Evolutionary conservation across 306 rosid genomes (phyloP).

Genomic region (Trifolium dubium): DNA sequence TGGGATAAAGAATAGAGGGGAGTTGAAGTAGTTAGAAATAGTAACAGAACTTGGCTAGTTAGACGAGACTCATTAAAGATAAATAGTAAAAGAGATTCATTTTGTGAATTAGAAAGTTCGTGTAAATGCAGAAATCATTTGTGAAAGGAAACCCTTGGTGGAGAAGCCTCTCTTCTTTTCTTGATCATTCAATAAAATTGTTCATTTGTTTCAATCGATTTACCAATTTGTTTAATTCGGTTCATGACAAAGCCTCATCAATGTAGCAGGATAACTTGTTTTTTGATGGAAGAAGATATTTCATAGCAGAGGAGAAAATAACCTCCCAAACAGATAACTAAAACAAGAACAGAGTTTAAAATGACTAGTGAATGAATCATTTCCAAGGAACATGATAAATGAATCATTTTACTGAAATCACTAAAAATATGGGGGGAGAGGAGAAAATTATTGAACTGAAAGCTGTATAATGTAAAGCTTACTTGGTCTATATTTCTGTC

Average conservation of each 20-base stretch:
- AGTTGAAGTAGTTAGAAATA: slow-evolving; percentile 1
- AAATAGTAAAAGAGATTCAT: slow-evolving; percentile 10
- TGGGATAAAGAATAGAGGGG: slow-evolving; percentile 12
- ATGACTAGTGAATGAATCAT: background rate
- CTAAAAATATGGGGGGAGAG: background rate
- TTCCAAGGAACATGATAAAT: slow-evolving; percentile 24
- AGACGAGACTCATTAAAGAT: background rate
- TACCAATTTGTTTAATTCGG: background rate
- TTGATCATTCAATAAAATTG: slow-evolving; percentile 6
- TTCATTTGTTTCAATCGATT: background rate
- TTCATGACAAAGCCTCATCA: slow-evolving; percentile 6
- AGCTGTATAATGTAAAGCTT: slow-evolving; percentile 29
- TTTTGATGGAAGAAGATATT: slow-evolving; percentile 4
- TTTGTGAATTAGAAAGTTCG: slow-evolving; percentile 15
- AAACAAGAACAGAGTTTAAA: background rate
- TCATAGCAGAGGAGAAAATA: slow-evolving; percentile 5
- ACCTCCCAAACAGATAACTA: slow-evolving; percentile 12
- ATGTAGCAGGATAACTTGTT: slow-evolving; percentile 22
- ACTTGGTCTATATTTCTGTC: slow-evolving; percentile 98
- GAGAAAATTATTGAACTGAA: slow-evolving; percentile 16
- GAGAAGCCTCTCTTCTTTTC: background rate
- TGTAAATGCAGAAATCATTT: background rate
- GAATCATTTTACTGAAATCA: slow-evolving; percentile 2
- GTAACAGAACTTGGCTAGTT: background rate
- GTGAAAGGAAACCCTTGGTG: background rate